Percentiles rank a stretch among this genome's conserved stretches.
phyloP scores from a whole-genome alignment of 75 land plant genomes.

The Gnetum montanum region DNA sequence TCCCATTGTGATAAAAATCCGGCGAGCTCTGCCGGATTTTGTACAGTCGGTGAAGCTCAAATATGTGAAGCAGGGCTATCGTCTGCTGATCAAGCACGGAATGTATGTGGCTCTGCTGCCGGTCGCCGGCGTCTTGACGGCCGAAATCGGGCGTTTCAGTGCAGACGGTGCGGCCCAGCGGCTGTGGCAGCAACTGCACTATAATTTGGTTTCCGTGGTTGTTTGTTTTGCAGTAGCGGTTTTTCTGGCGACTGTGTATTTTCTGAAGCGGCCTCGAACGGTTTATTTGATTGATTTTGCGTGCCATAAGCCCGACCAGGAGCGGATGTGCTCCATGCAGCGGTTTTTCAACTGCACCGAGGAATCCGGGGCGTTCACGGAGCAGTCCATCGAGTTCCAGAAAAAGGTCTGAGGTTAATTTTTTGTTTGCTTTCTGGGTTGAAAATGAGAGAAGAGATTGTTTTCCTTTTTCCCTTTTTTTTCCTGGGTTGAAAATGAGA shows the following conservation, averaged over 20 bases:
- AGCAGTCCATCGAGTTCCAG: constrained; percentile 24
- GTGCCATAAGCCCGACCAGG: constrained; percentile 25
- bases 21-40: constrained; percentile 34
- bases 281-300: constrained; percentile 34
- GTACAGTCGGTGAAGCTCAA: constrained; percentile 38
- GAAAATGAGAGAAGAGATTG: too few relatives aligned
- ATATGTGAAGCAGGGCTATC: constrained; percentile 47
- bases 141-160: constrained; percentile 16
- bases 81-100: constrained; percentile 27
- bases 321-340: neutral
- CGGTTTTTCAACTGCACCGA: constrained; percentile 9
- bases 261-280: constrained; percentile 25
- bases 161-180: constrained; percentile 8
- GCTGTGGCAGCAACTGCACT: constrained; percentile 30
- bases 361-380: constrained; percentile 12
- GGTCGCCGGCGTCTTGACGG: constrained; percentile 6
- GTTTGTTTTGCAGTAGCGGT: constrained; percentile 17
- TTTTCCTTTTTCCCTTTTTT: too few relatives aligned
- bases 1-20: constrained; percentile 47
- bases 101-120: constrained; percentile 18
- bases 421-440: constrained; percentile 27
- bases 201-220: constrained; percentile 23
- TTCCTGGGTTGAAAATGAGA: too few relatives aligned
- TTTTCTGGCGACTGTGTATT: constrained; percentile 30
- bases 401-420: constrained; percentile 12